A percentile compares a stretch with the other conserved stretches of the same genome.
Evolutionary conservation across 1,139 yeast species (phyloP).

Genomic region (Kodamaea suecica): DNA sequence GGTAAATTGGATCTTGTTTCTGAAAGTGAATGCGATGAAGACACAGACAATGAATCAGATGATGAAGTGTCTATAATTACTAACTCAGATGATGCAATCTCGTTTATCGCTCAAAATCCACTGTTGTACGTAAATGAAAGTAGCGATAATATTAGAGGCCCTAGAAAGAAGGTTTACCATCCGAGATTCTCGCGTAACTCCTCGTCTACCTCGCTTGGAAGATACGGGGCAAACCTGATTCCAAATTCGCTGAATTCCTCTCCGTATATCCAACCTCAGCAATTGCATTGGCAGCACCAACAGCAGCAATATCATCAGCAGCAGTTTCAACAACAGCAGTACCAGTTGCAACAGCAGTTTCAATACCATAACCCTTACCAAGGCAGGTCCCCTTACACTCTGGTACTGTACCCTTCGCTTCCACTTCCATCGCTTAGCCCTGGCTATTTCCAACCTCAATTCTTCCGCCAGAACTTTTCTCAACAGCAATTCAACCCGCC

Average conservation of each 20-base stretch:
- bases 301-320: slow-evolving; percentile 9
- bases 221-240: slow-evolving; percentile 10
- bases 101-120: slow-evolving; percentile 21
- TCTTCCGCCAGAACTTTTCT: neutral
- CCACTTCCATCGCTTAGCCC: neutral
- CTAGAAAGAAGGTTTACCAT: slow-evolving; percentile 4
- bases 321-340: neutral
- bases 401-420: slow-evolving; percentile 1
- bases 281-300: slow-evolving; percentile 4
- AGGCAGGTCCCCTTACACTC: neutral
- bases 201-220: slow-evolving; percentile 23
- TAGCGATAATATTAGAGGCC: slow-evolving; percentile 2
- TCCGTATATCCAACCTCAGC: slow-evolving; percentile 20
- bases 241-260: slow-evolving; percentile 11
- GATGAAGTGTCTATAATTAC: slow-evolving; percentile 45
- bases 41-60: slow-evolving; percentile 21
- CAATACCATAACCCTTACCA: neutral
- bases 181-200: slow-evolving; percentile 21
- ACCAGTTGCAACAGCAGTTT: neutral
- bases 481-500: slow-evolving; percentile 3
- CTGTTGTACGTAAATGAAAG: no score
- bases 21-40: slow-evolving; percentile 9
- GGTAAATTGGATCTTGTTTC: slow-evolving; percentile 1
- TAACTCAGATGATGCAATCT: slow-evolving; percentile 37
- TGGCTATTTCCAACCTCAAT: slow-evolving; percentile 1